A percentile compares a stretch with the other conserved stretches of the same genome.
phyloP scores from a whole-genome alignment of 768 basidiomycete species.

The Tulasnella sp. region DNA sequence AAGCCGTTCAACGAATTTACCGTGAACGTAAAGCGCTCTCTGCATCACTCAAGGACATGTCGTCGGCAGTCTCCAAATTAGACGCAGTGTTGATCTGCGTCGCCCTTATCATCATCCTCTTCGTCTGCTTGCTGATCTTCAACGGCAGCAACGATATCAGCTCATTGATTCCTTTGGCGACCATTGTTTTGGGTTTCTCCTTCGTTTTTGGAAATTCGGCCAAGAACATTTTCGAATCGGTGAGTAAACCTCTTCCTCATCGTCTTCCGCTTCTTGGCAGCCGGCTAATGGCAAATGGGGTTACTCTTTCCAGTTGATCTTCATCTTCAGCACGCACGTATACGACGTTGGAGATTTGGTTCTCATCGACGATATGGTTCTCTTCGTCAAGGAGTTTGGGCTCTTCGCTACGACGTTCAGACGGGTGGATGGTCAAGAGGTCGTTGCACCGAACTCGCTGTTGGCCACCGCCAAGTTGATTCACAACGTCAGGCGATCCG shows the following conservation, averaged over 20 bases:
- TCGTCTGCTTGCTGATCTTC: slow-evolving; percentile 76
- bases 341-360: slow-evolving; percentile 83
- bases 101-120: slow-evolving; percentile 62
- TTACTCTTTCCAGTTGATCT: slow-evolving; percentile 62
- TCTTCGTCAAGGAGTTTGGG: slow-evolving; percentile 60
- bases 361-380: slow-evolving; percentile 73
- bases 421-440: slow-evolving; percentile 69
- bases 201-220: slow-evolving; percentile 86
- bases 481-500: slow-evolving; percentile 75
- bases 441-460: slow-evolving; percentile 76
- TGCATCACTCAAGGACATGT: slow-evolving; percentile 67
- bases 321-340: slow-evolving; percentile 85
- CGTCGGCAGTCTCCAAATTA: slow-evolving; percentile 73
- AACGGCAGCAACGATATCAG: slow-evolving; percentile 64
- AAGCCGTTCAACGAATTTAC: slow-evolving; percentile 80
- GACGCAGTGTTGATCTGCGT: slow-evolving; percentile 71
- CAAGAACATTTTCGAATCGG: slow-evolving; percentile 76
- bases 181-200: slow-evolving; percentile 79
- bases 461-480: slow-evolving; percentile 72
- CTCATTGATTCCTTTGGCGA: slow-evolving; percentile 77
- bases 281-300: not conserved
- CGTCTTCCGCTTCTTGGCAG: not conserved
- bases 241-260: slow-evolving; percentile 39
- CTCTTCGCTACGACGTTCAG: slow-evolving; percentile 78
- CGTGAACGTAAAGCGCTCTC: slow-evolving; percentile 72